phyloP scores from a whole-genome alignment of 805 yeast genomes.

The Komagataella pastoris region DNA sequence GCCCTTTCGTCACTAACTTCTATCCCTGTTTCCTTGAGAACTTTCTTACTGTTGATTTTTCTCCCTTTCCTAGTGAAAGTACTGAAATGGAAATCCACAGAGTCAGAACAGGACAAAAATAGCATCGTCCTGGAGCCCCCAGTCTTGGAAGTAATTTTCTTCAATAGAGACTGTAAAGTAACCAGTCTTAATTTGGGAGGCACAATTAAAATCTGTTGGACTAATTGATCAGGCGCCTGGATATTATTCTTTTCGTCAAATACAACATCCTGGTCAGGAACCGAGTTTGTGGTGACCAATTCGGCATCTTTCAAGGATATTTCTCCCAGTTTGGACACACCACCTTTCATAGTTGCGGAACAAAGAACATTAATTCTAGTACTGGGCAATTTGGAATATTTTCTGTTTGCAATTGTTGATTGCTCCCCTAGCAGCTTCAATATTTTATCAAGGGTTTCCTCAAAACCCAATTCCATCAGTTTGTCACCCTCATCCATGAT shows the following conservation, averaged over 20 bases:
- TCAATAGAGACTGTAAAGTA: conserved; percentile 55
- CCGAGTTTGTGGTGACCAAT: conserved; percentile 34
- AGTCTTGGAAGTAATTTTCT: conserved; percentile 25
- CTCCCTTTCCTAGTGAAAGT: conserved; percentile 54
- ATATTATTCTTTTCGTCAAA: conserved; percentile 11
- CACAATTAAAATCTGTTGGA: conserved; percentile 68
- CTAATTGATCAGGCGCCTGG: conserved; percentile 80
- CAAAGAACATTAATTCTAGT: conserved; percentile 72
- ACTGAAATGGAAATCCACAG: conserved; percentile 87
- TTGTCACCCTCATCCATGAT: conserved; percentile 95
- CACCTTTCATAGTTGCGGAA: conserved; percentile 85
- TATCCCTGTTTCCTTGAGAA: conserved; percentile 18
- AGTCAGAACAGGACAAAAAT: conserved; percentile 87
- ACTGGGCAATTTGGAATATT: conserved; percentile 48
- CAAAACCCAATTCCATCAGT: conserved; percentile 91
- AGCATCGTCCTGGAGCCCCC: conserved; percentile 52
- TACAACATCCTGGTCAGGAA: conserved; percentile 15
- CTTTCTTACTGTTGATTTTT: conserved; percentile 11
- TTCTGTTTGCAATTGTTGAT: conserved; percentile 24
- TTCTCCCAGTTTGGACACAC: conserved; percentile 71
- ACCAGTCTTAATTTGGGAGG: conserved; percentile 90
- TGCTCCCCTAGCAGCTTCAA: conserved; percentile 39
- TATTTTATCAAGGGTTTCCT: conserved; percentile 78
- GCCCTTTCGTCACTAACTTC: conserved; percentile 13
- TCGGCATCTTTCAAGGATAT: conserved; percentile 64